Evolutionary conservation across 768 basidiomycete genomes (phyloP), one percentile per base, ranked within the genome.

Genomic region (Mycena belliarum): DNA sequence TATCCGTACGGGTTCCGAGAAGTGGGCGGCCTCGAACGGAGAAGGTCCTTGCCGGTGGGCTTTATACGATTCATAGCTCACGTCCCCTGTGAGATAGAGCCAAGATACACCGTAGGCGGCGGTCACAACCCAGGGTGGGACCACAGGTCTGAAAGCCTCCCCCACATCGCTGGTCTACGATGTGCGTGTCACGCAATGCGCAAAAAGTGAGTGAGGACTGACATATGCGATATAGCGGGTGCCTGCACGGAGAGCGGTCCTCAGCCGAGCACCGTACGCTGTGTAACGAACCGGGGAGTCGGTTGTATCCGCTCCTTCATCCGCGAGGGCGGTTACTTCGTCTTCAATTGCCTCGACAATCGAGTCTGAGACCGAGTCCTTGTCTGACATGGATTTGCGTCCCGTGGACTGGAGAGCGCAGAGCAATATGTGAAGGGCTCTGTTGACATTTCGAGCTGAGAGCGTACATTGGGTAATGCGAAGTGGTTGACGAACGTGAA

Each of bases 31-130:
- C 70, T 92, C 88, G 41, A 85, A 69, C 1, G 85, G 76, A 15
- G 82, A 78, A 8, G 90, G 90, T 1, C 89, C 89, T 33, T 76
- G 78, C 48, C 82, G 76, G 60, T 88, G 79, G 4, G 88, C 83
- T 67, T 93, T 93, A 72, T 89, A 93, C 15, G 88, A 80, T 73
- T 93, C 91, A 69, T 90, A 93, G 20, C 81, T 79, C 41, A 91
- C 89, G 66, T 93, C 91, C 37, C 87, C 89, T 16, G 79, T 77
- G 41, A 93, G 81, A 72, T 94, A 94, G 46, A 88, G 65, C 90
- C 91, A 92, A 0, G 88, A 90, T 50, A 93, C 72, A 15, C 88
- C 91, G 67, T 94, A 94, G 11, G 88, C 88, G 33, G 88, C 87
- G 4, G 82, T 82, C 14, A 94, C 90, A 16, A 88, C 59, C 69